Evolutionary conservation across 441 rosid genomes (phyloP), one percentile per base, ranked within the genome.

Genomic region (Populus hybrid): DNA sequence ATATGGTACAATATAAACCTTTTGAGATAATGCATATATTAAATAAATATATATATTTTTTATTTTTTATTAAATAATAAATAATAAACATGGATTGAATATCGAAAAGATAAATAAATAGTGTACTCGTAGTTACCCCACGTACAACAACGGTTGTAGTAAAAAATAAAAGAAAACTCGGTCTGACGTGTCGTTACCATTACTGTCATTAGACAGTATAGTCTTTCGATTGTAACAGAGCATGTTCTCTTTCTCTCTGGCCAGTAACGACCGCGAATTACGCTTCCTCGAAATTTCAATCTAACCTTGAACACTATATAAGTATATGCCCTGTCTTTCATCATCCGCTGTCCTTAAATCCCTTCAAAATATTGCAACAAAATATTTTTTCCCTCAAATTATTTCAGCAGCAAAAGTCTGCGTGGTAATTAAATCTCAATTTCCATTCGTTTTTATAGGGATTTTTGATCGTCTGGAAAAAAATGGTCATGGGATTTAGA

Each of bases 351-450:
- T 46, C 57, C 57, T 46, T 14, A 4, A 46, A 46, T 46, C 57
- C 20, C 57, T 4, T 46, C 42, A 9, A 38, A 38, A 5, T 14
- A 46, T 46, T 1, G 1, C 18, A 46, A 46, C 16, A 46, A 46
- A 46, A 14, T 11, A 46, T 46, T 46, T 14, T 38, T 5, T 4
- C 57, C 18, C 57, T 46, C 57, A 46, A 14, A 4, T 46, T 46
- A 12, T 46, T 14, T 46, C 57, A 46, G 6, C 57, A 0, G 20
- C 57, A 12, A 46, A 46, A 68, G 24, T 24, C 30, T 38, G 68
- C 63, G 80, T 67, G 77, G 81, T 71, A 69, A 28, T 40, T 68
- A 0, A 9, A 10, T 70, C 12, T 77, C 42, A 30, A 11, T 30
- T 32, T 59, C 6, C 36, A 12, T 28, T 67, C 12, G 23, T 35